Evolutionary conservation across 2,329 filamentous ascomycete genomes (phyloP).

Genomic region (Rugonectria rugulosa): DNA sequence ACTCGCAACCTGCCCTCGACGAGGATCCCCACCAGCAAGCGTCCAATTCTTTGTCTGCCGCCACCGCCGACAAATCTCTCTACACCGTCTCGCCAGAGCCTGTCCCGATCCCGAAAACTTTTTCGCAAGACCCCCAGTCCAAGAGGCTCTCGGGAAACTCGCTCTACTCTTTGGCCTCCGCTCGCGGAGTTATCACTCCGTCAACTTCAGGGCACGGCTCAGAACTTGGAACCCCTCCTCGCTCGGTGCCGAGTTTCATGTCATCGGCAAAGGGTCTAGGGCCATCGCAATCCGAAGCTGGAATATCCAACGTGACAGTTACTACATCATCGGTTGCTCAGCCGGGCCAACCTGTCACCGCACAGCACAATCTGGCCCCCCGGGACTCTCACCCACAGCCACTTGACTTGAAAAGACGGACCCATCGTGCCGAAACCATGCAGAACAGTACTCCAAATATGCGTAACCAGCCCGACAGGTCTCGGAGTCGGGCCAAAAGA

Average conservation of each 20-base stretch:
- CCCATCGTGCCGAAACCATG: constrained; percentile 46
- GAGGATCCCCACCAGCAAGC: constrained; percentile 59
- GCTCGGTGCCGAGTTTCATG: constrained; percentile 56
- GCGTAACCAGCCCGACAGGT: constrained; percentile 61
- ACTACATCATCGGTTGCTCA: constrained; percentile 58
- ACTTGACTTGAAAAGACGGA: constrained; percentile 56
- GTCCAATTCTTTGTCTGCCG: constrained; percentile 48
- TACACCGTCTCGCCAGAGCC: constrained; percentile 56
- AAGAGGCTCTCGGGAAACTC: constrained; percentile 79
- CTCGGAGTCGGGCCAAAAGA: constrained; percentile 74
- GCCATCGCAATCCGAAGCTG: constrained; percentile 58
- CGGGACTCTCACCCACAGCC: constrained; percentile 50
- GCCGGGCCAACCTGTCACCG: constrained; percentile 49
- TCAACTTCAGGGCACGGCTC: constrained; percentile 62
- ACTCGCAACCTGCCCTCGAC: constrained; percentile 54
- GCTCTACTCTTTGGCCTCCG: constrained; percentile 73
- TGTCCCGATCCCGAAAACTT: constrained; percentile 54
- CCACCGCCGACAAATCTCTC: constrained; percentile 35
- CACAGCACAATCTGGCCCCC: constrained; percentile 56
- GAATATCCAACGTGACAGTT: constrained; percentile 60
- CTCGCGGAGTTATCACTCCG: constrained; percentile 57
- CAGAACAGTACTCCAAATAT: constrained; percentile 43
- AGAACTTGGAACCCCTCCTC: constrained; percentile 52
- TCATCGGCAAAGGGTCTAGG: constrained; percentile 52
- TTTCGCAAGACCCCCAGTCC: constrained; percentile 59